Evolutionary conservation across 345 rosid species (phyloP), one percentile per base, ranked within the genome.

Genomic region (Tarenaya hassleriana): DNA sequence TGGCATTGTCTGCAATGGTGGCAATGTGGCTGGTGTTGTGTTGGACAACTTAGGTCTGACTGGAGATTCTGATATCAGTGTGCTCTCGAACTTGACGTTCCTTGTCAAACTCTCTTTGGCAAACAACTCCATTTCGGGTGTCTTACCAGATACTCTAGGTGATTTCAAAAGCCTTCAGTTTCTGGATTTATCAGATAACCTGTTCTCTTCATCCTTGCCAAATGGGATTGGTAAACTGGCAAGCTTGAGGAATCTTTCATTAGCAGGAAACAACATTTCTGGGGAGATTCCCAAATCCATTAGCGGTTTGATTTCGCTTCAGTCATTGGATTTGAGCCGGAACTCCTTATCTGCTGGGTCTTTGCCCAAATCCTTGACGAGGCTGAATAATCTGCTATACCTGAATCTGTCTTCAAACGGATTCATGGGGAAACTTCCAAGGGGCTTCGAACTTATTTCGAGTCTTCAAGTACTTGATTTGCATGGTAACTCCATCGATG

Each of bases 251-350:
- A 92, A 88, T 53, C 83, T 92, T 31, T 77, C 86, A 13, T 59
- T 92, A 56, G 78, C 94, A 37, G 94, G 98, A 46, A 88, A 92
- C 75, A 88, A 92, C 70, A 73, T 92, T 60, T 88, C 98, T 11
- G 94, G 96, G 41, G 58, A 72, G 45, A 58, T 84, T 72, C 95
- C 95, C 0, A 80, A 85, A 32, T 72, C 94, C 12, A 46, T 85
- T 43, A 78, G 88, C 0, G 90, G 80, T 27, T 84, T 88, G 61
- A 58, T 27, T 24, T 81, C 86, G 1, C 48, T 92, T 50, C 88
- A 81, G 76, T 87, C 94, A 9, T 58, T 92, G 77, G 98, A 92
- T 72, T 61, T 88, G 55, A 92, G 98, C 69, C 71, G 71, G 35
- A 92, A 92, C 69, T 75, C 90, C 47, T 75, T 92, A 49, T 84